Percentiles rank a stretch among this genome's conserved stretches.
Evolutionary conservation across 192 early-diverging fungal genomes (phyloP).

Genomic region (Paraglomus brasilianum): DNA sequence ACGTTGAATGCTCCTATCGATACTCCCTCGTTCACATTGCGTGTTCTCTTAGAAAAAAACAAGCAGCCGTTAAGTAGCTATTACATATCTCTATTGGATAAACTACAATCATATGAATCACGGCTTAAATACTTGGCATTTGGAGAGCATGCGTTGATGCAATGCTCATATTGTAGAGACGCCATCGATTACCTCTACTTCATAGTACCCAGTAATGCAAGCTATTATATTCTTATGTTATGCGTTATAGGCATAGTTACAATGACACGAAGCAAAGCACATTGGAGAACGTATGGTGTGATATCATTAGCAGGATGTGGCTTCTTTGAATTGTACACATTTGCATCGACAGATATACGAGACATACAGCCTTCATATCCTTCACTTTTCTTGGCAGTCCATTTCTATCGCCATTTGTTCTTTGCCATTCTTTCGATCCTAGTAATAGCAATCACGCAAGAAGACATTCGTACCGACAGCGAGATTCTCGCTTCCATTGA

Average conservation of each 20-base stretch:
- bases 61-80: constrained; percentile 13
- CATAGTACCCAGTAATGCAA: constrained; percentile 14
- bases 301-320: constrained; percentile 15
- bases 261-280: constrained; percentile 9
- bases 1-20: constrained; percentile 6
- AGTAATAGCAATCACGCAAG: constrained; percentile 4
- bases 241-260: constrained; percentile 14
- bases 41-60: background rate
- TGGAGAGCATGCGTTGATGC: constrained; percentile 31
- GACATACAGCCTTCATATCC: constrained; percentile 11
- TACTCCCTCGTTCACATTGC: constrained; percentile 18
- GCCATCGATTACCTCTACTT: constrained; percentile 21
- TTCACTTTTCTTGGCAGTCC: background rate
- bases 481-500: constrained; percentile 12
- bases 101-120: constrained; percentile 27
- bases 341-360: background rate
- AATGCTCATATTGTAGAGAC: constrained; percentile 31
- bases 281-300: constrained; percentile 24
- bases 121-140: constrained; percentile 25
- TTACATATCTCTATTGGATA: constrained; percentile 25
- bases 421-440: background rate
- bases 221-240: constrained; percentile 19
- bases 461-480: background rate
- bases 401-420: constrained; percentile 22
- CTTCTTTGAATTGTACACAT: constrained; percentile 20